phyloP scores from a whole-genome alignment of 2,329 filamentous ascomycete genomes.

The Ophiostoma triangulosporum region DNA sequence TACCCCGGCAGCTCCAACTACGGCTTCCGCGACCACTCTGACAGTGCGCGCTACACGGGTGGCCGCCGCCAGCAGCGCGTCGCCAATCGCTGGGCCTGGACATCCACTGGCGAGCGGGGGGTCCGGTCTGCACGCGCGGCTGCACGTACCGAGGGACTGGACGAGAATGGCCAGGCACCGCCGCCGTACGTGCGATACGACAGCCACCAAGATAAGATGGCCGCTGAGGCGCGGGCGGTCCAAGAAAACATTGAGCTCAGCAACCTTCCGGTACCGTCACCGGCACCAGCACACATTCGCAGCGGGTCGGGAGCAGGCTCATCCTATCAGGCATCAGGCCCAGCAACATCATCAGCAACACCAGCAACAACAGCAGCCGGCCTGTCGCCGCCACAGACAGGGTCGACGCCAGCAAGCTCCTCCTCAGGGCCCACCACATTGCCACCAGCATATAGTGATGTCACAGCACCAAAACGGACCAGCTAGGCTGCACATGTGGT shows the following conservation, averaged over 20 bases:
- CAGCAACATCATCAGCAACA: background rate
- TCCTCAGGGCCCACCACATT: background rate
- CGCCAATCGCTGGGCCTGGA: conserved; percentile 12
- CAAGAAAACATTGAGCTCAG: background rate
- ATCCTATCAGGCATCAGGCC: background rate
- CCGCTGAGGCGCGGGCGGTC: background rate
- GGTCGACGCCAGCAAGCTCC: background rate
- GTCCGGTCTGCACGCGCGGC: background rate
- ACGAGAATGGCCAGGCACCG: conserved; percentile 18
- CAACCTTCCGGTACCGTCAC: background rate
- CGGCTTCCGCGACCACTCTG: background rate
- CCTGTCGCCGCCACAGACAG: background rate
- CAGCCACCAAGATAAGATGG: background rate
- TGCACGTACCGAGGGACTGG: conserved; percentile 14
- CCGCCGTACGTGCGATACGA: conserved; percentile 14
- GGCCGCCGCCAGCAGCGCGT: conserved; percentile 1
- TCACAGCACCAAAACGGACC: background rate
- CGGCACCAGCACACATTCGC: background rate
- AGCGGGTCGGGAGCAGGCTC: background rate
- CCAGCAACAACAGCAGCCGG: background rate
- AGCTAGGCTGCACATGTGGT: background rate
- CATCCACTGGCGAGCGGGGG: background rate
- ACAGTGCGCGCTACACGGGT: background rate
- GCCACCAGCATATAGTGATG: conserved; percentile 5
- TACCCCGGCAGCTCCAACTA: background rate